Evolutionary conservation across 345 rosid genomes (phyloP), one percentile per base, ranked within the genome.

Genomic region (Durio zibethinus): DNA sequence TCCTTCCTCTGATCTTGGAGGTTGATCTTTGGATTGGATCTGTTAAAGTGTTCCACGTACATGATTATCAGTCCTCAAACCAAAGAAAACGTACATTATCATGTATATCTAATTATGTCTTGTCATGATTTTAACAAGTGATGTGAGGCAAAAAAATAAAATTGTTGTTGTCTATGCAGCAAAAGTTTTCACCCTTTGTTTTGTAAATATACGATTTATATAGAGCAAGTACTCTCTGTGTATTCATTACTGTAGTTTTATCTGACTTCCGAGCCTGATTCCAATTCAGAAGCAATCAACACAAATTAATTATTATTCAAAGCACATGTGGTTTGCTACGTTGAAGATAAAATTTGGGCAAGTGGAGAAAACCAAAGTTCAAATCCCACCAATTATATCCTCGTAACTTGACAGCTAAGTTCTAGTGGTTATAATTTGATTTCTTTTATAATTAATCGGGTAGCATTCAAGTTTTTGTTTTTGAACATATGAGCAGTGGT

Each of bases 1-100:
- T 61, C 72, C 84, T 56, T 78, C 81, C 57, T 48, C 70, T 63
- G 53, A 72, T 68, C 77, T 78, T 21, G 88, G 87, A 80, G 88
- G 88, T 80, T 88, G 80, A 83, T 48, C 4, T 48, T n/a, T n/a
- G n/a, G n/a, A n/a, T 23, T 18, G 59, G n/a, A 27, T 45, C 73
- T 27, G 36, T 16, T 69, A 20, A 27, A 69, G 38, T 12, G 25
- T 3, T 47, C 15, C 33, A 15, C 29, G 57, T 20, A 70, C 29
- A 48, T 66, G 33, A 40, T 21, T 11, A 5, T 35, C 21, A 6
- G 14, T 7, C 40, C 7, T 16, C 25, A 66, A 66, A 33, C 52
- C 38, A 11, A 12, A 38, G 1, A 40, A 40, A 10, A 66, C 10
- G 33, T 66, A 20, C 4, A 69, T 59, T 59, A 10, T 27, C 38